Conservation (phyloP, 192 early-diverging fungal genomes). For the Podila verticillata region DNA sequence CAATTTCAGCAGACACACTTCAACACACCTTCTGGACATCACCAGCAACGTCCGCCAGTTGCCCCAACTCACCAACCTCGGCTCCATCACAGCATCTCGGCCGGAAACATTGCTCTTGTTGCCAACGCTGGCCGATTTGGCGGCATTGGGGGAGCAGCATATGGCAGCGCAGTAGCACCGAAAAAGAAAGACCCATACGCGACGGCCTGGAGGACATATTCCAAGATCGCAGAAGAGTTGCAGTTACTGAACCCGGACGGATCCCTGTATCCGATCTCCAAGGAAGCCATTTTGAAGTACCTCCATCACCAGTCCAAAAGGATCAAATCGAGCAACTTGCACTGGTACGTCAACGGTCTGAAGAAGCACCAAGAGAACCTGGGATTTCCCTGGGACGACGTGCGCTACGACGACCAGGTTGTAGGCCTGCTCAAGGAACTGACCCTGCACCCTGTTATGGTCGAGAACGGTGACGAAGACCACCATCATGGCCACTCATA, state of each 20-base stretch:
- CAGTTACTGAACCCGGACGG: constrained; percentile 40
- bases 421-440: constrained; percentile 41
- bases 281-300: constrained; percentile 50
- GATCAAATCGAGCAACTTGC: constrained; percentile 49
- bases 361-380: constrained; percentile 52
- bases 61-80: constrained; percentile 37
- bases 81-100: constrained; percentile 39
- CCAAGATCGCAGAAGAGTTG: constrained; percentile 45
- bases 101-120: constrained; percentile 29
- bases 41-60: constrained; percentile 42
- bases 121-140: constrained; percentile 14
- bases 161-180: background rate
- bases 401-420: constrained; percentile 47
- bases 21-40: constrained; percentile 3
- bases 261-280: constrained; percentile 41
- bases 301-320: constrained; percentile 47
- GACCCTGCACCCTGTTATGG: constrained; percentile 33
- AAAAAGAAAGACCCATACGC: constrained; percentile 52
- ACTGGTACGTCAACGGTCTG: constrained; percentile 50
- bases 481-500: constrained; percentile 12
- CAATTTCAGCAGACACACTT: constrained; percentile 5
- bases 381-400: constrained; percentile 48
- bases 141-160: background rate
- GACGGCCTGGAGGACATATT: constrained; percentile 49
- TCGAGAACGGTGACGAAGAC: constrained; percentile 22